Evolutionary conservation across 2,329 filamentous ascomycete species (phyloP), one percentile per base, ranked within the genome.

Genomic region (Cladosporium sp.): DNA sequence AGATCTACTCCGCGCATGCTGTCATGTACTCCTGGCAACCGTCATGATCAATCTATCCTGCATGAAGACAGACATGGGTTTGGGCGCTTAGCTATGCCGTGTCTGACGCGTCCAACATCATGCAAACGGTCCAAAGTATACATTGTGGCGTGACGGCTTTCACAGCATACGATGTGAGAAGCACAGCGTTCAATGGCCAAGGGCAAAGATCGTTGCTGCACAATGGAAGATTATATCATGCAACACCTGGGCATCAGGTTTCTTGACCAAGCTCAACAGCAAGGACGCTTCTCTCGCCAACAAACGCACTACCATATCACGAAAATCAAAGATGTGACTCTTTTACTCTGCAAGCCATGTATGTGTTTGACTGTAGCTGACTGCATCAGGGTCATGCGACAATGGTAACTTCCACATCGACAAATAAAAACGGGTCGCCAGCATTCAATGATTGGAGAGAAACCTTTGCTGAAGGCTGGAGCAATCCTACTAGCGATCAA

Each of bases 161-260:
- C 10, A 1, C 7, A 10, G 45, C n/a, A 4, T 10, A 22, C 17
- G 17, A 22, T 20, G 9, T 25, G 9, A 7, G 13, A 24, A 34
- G 10, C n/a, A 48, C 5, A 34, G 8, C 24, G 8, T 48, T 25
- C 12, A 19, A 10, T 34, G 25, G 24, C 44, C 24, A 28, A 51
- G 7, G 13, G 28, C 8, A 9, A 28, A 2, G 15, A 19, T 5
- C 44, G 12, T 17, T 6, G 32, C 10, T 25, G 24, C 10, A n/a
- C 45, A 22, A 53, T 53, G 50, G 37, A 42, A 4, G 50, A 53
- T 17, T 17, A 42, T 17, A 53, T 53, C 17, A 53, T 53, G 50
- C 10, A 42, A 12, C 22, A 13, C 9, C 37, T 53, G 6, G 12
- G 32, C 5, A 4, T 13, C 6, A 19, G 50, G 9, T 22, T n/a